These are phyloP conservation scores for Silene coronaria DNA, from an alignment of 179 eudicot species.

Conservation along the genomic window DNA sequence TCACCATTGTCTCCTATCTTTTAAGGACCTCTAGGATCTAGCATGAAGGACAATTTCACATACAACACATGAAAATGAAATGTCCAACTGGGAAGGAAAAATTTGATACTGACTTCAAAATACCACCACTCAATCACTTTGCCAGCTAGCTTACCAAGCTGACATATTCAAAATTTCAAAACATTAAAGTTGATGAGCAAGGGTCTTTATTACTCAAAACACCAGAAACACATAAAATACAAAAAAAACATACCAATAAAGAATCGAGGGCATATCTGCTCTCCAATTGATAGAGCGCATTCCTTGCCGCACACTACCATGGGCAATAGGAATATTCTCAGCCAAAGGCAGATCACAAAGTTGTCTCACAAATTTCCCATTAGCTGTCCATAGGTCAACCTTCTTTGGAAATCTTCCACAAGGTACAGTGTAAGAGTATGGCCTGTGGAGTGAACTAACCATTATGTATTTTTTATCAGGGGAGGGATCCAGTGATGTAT, in stretches of 20 bases:
- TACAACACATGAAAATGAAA: too few relatives aligned
- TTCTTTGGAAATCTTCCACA: slow-evolving; percentile 92
- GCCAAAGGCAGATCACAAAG: slow-evolving; percentile 89
- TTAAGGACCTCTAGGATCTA: background rate
- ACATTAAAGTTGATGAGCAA: background rate
- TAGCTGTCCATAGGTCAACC: slow-evolving; percentile 82
- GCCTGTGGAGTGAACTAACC: slow-evolving; percentile 70
- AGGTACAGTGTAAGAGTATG: slow-evolving; percentile 80
- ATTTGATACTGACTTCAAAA: too few relatives aligned
- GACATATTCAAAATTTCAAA: background rate
- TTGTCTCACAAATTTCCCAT: slow-evolving; percentile 75
- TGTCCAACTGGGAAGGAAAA: too few relatives aligned
- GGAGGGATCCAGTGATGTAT: slow-evolving; percentile 82
- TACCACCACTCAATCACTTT: too few relatives aligned
- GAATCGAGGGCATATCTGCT: slow-evolving; percentile 79
- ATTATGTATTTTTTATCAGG: slow-evolving; percentile 71
- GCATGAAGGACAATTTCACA: too few relatives aligned
- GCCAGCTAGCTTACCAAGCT: too few relatives aligned
- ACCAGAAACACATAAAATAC: background rate
- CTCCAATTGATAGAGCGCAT: slow-evolving; percentile 96
- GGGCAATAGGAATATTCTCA: slow-evolving; percentile 82
- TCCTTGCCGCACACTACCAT: slow-evolving; percentile 84
- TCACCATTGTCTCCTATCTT: background rate
- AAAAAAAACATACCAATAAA: slow-evolving; percentile 61
- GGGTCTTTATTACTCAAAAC: slow-evolving; percentile 1